Conservation (phyloP, 805 yeast species). For the Yarrowia hollandica region DNA sequence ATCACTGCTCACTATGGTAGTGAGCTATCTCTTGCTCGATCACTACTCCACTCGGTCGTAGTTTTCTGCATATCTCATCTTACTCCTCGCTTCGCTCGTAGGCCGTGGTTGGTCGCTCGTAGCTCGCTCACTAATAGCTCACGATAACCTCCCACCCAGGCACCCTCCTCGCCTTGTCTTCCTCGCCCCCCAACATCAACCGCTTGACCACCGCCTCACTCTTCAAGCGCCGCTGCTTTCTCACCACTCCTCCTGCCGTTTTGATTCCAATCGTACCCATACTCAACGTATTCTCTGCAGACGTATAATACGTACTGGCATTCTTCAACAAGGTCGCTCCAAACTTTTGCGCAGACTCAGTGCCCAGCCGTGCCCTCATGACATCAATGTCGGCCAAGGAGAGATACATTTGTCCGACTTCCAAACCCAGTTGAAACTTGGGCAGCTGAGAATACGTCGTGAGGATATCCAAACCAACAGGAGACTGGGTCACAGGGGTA, state of each 20-base stretch:
- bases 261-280: slow-evolving; percentile 16
- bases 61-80: too few species aligned
- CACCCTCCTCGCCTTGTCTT: not conserved
- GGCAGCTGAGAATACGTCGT: not conserved
- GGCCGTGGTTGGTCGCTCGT: too few species aligned
- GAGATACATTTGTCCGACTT: slow-evolving; percentile 20
- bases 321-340: not conserved
- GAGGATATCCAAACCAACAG: not conserved
- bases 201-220: slow-evolving; percentile 32
- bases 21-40: too few species aligned
- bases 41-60: too few species aligned
- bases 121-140: too few species aligned
- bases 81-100: not conserved
- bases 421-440: slow-evolving; percentile 5
- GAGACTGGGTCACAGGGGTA: not conserved
- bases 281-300: not conserved
- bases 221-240: slow-evolving; percentile 10
- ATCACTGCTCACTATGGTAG: too few species aligned
- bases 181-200: slow-evolving; percentile 12
- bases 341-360: not conserved
- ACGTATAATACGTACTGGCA: slow-evolving; percentile 14
- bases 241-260: slow-evolving; percentile 7
- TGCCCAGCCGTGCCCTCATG: not conserved
- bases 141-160: slow-evolving; percentile 27
- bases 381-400: slow-evolving; percentile 4